Conservation (phyloP, 1,139 yeast genomes). For the Debaryomyces singareniensis region DNA sequence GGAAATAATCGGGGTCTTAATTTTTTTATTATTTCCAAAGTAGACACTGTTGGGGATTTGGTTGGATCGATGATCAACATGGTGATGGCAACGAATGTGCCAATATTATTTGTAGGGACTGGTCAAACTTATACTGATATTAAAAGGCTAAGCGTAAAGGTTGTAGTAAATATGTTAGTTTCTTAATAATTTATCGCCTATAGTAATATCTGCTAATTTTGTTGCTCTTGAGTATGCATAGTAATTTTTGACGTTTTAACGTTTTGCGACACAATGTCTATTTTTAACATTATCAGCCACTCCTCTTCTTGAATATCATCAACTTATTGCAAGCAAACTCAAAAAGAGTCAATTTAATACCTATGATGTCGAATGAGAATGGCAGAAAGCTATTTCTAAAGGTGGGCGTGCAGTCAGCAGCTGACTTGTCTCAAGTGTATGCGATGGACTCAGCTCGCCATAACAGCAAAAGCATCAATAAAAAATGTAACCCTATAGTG, state of each 20-base stretch:
- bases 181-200: too few relatives aligned
- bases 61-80: constrained; percentile 96
- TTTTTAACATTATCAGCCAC: background rate
- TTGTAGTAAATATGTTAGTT: constrained; percentile 87
- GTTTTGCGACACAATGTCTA: background rate
- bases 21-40: constrained; percentile 88
- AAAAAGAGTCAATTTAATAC: too few relatives aligned
- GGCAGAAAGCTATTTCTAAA: constrained; percentile 12
- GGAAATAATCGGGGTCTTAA: constrained; percentile 79
- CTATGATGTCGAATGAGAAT: too few relatives aligned
- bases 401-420: constrained; percentile 34
- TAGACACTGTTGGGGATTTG: constrained; percentile 96
- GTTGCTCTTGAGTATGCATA: too few relatives aligned
- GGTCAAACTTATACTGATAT: constrained; percentile 97
- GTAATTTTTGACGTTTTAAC: background rate
- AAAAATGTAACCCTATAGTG: constrained; percentile 31
- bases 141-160: constrained; percentile 83
- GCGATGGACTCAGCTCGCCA: constrained; percentile 3
- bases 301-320: background rate
- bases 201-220: too few relatives aligned
- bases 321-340: too few relatives aligned
- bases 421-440: constrained; percentile 24
- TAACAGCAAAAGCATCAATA: constrained; percentile 4
- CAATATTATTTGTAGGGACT: constrained; percentile 90
- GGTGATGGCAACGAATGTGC: constrained; percentile 96